phyloP scores from a whole-genome alignment of 768 basidiomycete genomes.

The Phaffia australis region DNA sequence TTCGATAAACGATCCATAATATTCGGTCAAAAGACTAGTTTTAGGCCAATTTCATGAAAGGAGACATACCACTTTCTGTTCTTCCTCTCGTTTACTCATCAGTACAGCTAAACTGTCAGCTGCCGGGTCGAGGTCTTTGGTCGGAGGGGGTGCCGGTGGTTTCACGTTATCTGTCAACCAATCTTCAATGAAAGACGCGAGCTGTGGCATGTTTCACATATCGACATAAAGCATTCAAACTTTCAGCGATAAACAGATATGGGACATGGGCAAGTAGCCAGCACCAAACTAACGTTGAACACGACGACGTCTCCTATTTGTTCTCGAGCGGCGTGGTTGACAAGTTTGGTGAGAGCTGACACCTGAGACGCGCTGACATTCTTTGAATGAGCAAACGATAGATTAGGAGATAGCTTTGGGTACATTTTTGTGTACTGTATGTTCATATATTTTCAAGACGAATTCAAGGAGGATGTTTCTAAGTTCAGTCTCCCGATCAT shows the following conservation, averaged over 20 bases:
- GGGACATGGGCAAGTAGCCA: not conserved
- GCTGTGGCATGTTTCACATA: not conserved
- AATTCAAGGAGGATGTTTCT: not conserved
- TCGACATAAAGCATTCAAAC: too few species aligned
- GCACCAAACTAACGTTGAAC: slow-evolving; percentile 8
- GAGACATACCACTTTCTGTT: slow-evolving; percentile 12
- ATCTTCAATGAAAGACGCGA: slow-evolving; percentile 10
- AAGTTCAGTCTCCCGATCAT: not conserved
- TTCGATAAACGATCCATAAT: not conserved
- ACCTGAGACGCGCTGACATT: not conserved
- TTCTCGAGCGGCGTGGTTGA: slow-evolving; percentile 10
- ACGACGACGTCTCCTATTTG: slow-evolving; percentile 16
- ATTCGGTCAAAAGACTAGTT: not conserved
- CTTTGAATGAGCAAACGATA: slow-evolving; percentile 13
- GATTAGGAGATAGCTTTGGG: slow-evolving; percentile 14
- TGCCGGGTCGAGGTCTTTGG: not conserved
- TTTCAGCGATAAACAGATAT: not conserved
- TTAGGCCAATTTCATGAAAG: not conserved
- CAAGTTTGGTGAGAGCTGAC: slow-evolving; percentile 7
- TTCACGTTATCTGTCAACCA: slow-evolving; percentile 5
- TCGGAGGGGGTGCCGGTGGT: not conserved
- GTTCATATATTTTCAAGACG: too few species aligned
- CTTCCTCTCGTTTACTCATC: slow-evolving; percentile 19
- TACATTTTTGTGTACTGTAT: slow-evolving; percentile 21
- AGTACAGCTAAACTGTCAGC: slow-evolving; percentile 13